Evolutionary conservation across 371 early-diverging fungal genomes (phyloP), one percentile per base, ranked within the genome.

Genomic region (Batkoa obscura): DNA sequence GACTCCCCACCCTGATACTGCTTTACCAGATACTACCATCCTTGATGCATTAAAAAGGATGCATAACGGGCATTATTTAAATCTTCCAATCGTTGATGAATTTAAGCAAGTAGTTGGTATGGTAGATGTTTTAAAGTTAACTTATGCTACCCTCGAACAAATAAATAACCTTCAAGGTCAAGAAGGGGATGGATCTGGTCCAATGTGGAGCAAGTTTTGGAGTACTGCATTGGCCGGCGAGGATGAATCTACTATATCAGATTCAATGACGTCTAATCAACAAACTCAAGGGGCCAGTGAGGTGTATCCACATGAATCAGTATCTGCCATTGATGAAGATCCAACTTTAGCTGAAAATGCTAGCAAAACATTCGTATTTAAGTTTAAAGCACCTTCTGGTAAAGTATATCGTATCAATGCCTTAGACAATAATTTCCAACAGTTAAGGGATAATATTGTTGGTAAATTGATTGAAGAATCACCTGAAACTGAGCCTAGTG

Each of bases 1-100:
- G 95, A 97, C 97, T 0, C 95, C 95, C 54, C 90, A 95, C 59
- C 97, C 97, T 5, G 96, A 97, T 69, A 86, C 88, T n/a, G 89
- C 91, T 1, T 62, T 74, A 43, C 74, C 84, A 12, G 69, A 79
- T 33, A 86, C 86, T 34, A 79, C 88, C 50, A 86, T 95, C 58
- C 66, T 94, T 57, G 94, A 94, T 39, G 97, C 93, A 2, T 74
- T 97, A 58, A 88, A 88, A 66, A 90, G 87, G 67, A 87, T 97
- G 84, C 82, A 97, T 68, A 80, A 87, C 63, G 88, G 91, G 2
- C 88, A 90, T 58, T 96, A 88, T 66, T 74, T 94, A 49, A 94
- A 96, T 65, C 72, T 96, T 50, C 97, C 97, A 0, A 90, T 96
- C 6, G 79, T 93, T 32, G 88, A 89, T 37, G 79, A 74, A 4